Conservation (phyloP, 192 early-diverging fungal species). For the Backusella westeae region DNA sequence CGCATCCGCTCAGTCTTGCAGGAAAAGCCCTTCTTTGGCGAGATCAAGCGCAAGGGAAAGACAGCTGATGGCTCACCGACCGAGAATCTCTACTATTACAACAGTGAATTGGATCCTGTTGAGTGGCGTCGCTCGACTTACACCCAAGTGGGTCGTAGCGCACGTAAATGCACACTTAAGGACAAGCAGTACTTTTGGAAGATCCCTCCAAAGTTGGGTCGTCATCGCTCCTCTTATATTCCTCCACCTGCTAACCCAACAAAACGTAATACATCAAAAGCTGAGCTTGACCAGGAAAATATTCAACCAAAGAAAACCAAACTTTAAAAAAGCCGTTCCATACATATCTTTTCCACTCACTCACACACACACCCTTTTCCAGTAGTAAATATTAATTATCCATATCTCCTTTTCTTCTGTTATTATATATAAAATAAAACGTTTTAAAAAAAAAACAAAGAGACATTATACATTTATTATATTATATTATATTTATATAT, state of each 20-base stretch:
- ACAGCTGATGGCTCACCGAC: constrained; percentile 53
- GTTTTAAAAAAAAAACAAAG: neutral
- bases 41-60: constrained; percentile 53
- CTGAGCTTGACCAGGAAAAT: neutral
- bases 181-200: constrained; percentile 56
- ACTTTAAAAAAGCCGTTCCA: neutral
- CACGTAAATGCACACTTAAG: constrained; percentile 53
- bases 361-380: neutral
- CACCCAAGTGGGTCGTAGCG: constrained; percentile 50
- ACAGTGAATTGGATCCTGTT: constrained; percentile 49
- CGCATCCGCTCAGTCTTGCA: constrained; percentile 40
- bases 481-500: neutral
- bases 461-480: neutral
- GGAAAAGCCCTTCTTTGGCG: constrained; percentile 45
- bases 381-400: neutral
- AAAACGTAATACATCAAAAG: neutral
- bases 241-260: constrained; percentile 26
- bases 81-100: constrained; percentile 54
- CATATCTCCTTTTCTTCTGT: neutral
- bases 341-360: neutral
- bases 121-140: constrained; percentile 50
- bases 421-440: neutral
- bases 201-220: constrained; percentile 55
- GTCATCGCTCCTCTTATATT: constrained; percentile 40
- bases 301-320: neutral